phyloP scores from a whole-genome alignment of 1,139 yeast genomes.

The Suhomyces bolitotheri region DNA sequence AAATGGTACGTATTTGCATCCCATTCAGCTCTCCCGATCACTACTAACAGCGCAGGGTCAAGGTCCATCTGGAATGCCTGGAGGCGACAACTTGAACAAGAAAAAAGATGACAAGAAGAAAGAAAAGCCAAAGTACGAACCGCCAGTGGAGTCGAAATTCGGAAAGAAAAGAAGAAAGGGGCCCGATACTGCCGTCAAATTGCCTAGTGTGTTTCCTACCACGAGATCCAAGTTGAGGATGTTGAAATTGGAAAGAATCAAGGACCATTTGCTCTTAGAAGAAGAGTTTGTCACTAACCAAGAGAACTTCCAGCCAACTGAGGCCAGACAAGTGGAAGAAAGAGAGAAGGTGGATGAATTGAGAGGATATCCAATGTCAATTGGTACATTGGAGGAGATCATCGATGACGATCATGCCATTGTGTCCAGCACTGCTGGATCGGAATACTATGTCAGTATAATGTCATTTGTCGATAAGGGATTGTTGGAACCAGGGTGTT shows the following conservation, averaged over 20 bases:
- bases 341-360: constrained; percentile 92
- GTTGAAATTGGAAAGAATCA: constrained; percentile 91
- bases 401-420: constrained; percentile 99
- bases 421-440: constrained; percentile 93
- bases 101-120: constrained; percentile 78
- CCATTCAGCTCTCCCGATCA: neutral
- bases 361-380: constrained; percentile 95
- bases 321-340: constrained; percentile 95
- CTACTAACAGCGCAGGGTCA: constrained; percentile 56
- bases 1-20: constrained; percentile 12
- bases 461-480: constrained; percentile 98
- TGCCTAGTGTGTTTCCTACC: constrained; percentile 88
- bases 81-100: constrained; percentile 56
- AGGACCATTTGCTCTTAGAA: constrained; percentile 90
- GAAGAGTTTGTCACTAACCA: constrained; percentile 96
- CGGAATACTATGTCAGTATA: constrained; percentile 94
- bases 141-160: constrained; percentile 93
- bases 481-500: constrained; percentile 95
- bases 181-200: constrained; percentile 79
- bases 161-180: constrained; percentile 92
- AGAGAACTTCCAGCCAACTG: constrained; percentile 93
- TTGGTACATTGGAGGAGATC: constrained; percentile 95
- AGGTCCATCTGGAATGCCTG: constrained; percentile 76
- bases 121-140: constrained; percentile 93
- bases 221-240: constrained; percentile 91